Conservation (phyloP, 306 rosid genomes). For the Pachyrhizus erosus region DNA sequence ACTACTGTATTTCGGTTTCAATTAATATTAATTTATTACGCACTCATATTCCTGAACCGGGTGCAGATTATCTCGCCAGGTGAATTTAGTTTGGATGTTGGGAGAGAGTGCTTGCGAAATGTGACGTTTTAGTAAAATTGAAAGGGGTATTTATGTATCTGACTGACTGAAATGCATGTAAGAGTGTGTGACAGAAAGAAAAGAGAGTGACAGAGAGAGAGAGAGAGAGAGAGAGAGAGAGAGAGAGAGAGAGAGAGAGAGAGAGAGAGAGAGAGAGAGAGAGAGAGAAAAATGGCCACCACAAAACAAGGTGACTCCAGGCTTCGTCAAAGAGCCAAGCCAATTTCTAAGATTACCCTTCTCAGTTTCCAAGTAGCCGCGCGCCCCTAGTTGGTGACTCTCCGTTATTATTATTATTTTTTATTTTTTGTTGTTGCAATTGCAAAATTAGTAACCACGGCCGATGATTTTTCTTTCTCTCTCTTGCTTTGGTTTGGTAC, state of each 20-base stretch:
- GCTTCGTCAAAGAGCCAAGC: slow-evolving; percentile 63
- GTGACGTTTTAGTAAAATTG: not conserved
- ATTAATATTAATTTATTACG: not conserved
- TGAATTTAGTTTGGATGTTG: not conserved
- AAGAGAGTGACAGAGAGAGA: not conserved
- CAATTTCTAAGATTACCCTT: slow-evolving; percentile 14
- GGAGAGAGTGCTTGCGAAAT: not conserved
- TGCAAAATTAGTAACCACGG: no score
- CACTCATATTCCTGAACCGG: not conserved
- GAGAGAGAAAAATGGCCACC: not conserved
- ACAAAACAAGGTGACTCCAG: slow-evolving; percentile 52
- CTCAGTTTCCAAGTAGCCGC: slow-evolving; percentile 50
- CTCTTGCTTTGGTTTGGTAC: slow-evolving; percentile 10
- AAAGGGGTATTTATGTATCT: not conserved
- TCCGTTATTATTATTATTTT: not conserved
- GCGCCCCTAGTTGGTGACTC: slow-evolving; percentile 38
- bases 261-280: not conserved
- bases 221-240: not conserved
- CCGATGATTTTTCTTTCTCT: not conserved
- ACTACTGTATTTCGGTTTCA: not conserved
- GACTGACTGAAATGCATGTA: slow-evolving; percentile 16
- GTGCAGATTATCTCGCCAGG: not conserved
- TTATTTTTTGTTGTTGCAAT: slow-evolving; percentile 7
- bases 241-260: not conserved
- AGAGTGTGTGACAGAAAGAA: slow-evolving; percentile 9